Conservation (phyloP, 2,329 filamentous ascomycete species). For the Monilinia fructicola region DNA sequence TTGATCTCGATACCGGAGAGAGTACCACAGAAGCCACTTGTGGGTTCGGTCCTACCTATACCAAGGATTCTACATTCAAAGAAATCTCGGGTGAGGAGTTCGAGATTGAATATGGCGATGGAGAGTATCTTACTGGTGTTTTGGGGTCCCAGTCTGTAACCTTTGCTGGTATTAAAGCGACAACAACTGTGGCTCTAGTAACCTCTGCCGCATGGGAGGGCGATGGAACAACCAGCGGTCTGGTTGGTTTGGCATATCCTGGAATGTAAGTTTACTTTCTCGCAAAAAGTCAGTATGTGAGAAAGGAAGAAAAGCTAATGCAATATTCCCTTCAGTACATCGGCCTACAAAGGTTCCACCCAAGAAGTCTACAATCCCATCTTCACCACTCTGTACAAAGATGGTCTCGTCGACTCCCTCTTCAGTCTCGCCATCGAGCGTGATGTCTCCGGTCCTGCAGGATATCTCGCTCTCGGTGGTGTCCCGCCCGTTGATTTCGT, state of each 20-base stretch:
- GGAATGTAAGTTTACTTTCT: constrained; percentile 37
- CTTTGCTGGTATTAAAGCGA: constrained; percentile 48
- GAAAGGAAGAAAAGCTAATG: background rate
- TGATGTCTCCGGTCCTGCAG: constrained; percentile 40
- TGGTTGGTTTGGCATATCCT: constrained; percentile 53
- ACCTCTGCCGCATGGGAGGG: constrained; percentile 46
- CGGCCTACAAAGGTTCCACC: constrained; percentile 28
- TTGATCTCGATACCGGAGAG: constrained; percentile 35
- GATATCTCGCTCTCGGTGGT: constrained; percentile 51
- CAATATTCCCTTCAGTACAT: constrained; percentile 33
- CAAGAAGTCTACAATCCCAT: constrained; percentile 47
- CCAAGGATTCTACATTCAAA: constrained; percentile 39
- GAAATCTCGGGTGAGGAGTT: constrained; percentile 45
- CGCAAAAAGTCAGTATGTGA: background rate
- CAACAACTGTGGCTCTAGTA: constrained; percentile 50
- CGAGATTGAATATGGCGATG: constrained; percentile 47
- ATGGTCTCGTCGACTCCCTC: constrained; percentile 45
- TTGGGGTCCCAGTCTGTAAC: constrained; percentile 46
- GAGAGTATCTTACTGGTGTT: constrained; percentile 44
- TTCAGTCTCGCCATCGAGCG: constrained; percentile 51
- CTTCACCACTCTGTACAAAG: constrained; percentile 49
- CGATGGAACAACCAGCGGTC: constrained; percentile 47
- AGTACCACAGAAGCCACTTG: constrained; percentile 21
- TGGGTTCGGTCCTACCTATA: constrained; percentile 27
- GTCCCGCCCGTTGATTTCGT: constrained; percentile 46